These are phyloP conservation scores for Mortierella sp. DNA, from an alignment of 371 early-diverging fungal species.

Conservation along the genomic window DNA sequence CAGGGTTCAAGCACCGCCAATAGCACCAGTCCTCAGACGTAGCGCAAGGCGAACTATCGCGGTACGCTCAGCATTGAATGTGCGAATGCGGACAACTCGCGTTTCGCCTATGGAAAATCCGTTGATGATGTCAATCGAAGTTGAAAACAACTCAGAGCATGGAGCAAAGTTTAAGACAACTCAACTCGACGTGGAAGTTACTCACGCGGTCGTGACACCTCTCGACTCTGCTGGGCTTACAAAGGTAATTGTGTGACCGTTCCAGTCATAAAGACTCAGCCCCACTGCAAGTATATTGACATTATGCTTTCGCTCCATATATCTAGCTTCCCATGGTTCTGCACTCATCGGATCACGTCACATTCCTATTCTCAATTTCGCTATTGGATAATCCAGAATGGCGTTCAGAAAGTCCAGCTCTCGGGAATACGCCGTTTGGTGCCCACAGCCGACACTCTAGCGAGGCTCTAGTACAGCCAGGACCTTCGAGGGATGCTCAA, in stretches of 20 bases:
- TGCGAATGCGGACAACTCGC: slow-evolving; percentile 76
- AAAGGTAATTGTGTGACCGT: slow-evolving; percentile 14
- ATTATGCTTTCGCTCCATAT: slow-evolving; percentile 4
- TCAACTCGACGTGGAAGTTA: slow-evolving; percentile 70
- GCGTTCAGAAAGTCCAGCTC: slow-evolving; percentile 21
- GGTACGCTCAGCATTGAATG: slow-evolving; percentile 69
- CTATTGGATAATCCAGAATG: slow-evolving; percentile 66
- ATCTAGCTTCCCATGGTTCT: slow-evolving; percentile 62
- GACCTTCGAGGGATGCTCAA: slow-evolving; percentile 38
- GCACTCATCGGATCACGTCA: slow-evolving; percentile 69
- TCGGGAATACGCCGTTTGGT: slow-evolving; percentile 19
- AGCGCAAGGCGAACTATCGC: slow-evolving; percentile 63
- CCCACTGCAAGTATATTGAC: background rate
- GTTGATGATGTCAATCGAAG: slow-evolving; percentile 79
- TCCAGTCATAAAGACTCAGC: background rate
- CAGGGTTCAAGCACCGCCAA: slow-evolving; percentile 19
- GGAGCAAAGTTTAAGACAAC: slow-evolving; percentile 68
- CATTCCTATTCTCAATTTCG: slow-evolving; percentile 72
- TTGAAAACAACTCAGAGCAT: slow-evolving; percentile 72
- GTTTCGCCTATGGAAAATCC: slow-evolving; percentile 74
- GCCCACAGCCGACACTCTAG: slow-evolving; percentile 35
- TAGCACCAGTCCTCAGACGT: slow-evolving; percentile 57
- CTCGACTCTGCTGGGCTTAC: slow-evolving; percentile 54
- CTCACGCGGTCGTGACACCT: slow-evolving; percentile 67
- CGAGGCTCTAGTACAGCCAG: slow-evolving; percentile 22